phyloP scores from a whole-genome alignment of 2,329 filamentous ascomycete species.

The Cadophora luteo-olivacea region DNA sequence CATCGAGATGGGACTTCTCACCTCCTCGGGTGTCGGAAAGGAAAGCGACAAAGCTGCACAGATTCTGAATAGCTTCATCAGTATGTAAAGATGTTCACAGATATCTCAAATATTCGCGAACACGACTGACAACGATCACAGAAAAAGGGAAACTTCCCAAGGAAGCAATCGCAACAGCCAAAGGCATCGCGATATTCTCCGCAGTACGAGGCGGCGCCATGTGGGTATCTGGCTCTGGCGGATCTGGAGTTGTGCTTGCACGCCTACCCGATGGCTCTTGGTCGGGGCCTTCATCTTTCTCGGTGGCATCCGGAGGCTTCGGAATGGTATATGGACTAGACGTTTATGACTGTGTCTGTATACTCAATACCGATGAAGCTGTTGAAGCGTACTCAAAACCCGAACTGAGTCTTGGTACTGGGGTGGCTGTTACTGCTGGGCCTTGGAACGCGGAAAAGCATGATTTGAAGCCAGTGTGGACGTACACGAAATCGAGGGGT shows the following conservation, averaged over 20 bases:
- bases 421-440: slow-evolving; percentile 76
- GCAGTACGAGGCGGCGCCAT: slow-evolving; percentile 65
- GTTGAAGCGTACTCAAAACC: slow-evolving; percentile 78
- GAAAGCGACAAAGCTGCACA: slow-evolving; percentile 28
- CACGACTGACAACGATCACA: slow-evolving; percentile 15
- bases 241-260: slow-evolving; percentile 69
- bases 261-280: slow-evolving; percentile 70
- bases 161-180: slow-evolving; percentile 68
- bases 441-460: slow-evolving; percentile 42
- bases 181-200: slow-evolving; percentile 76
- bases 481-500: slow-evolving; percentile 68
- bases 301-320: slow-evolving; percentile 79
- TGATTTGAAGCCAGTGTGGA: slow-evolving; percentile 60
- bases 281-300: slow-evolving; percentile 83
- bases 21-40: slow-evolving; percentile 10
- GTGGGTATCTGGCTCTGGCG: slow-evolving; percentile 53
- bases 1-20: slow-evolving; percentile 21
- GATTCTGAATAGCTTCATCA: slow-evolving; percentile 24
- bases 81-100: slow-evolving; percentile 8
- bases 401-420: slow-evolving; percentile 78
- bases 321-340: slow-evolving; percentile 84
- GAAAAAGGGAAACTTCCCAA: slow-evolving; percentile 54
- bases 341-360: slow-evolving; percentile 87
- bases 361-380: slow-evolving; percentile 81
- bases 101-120: background rate